Base-by-base conservation (phyloP, 768 basidiomycete species). In the Multifurca ochricompacta region DNA sequence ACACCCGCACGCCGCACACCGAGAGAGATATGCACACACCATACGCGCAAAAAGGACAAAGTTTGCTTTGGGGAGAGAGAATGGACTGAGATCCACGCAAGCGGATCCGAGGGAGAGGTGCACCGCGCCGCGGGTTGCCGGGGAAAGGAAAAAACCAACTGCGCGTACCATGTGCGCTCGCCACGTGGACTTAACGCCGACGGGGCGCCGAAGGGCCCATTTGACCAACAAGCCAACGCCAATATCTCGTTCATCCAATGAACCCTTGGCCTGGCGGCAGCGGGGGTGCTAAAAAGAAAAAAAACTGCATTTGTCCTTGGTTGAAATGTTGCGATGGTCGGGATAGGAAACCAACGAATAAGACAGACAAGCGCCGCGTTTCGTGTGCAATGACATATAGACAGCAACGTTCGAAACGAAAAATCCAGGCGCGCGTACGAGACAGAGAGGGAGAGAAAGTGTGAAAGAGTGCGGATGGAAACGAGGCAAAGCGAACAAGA, bases 181-280 rank as follows among this genome's bases (percentile, higher is more conserved):
- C 50, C 41, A 50, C 41, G 50, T 51, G 50, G 32, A 34, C 37
- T 23, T 51, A 51, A 51, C 34, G 31, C 41, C 50, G 50, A 51
- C 27, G 6, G 23, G 18, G 36, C 41, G 25, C 41, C 41, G 41
- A 42, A 4, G 41, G 41, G n/a, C n/a, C n/a, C n/a, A n/a, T n/a
- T n/a, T n/a, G n/a, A n/a, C n/a, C n/a, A n/a, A n/a, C n/a, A n/a
- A n/a, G n/a, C n/a, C n/a, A n/a, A n/a, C n/a, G n/a, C n/a, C n/a
- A n/a, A n/a, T n/a, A n/a, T n/a, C n/a, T n/a, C n/a, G n/a, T n/a
- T n/a, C n/a, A n/a, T n/a, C n/a, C n/a, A n/a, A n/a, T n/a, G n/a
- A n/a, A n/a, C n/a, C n/a, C n/a, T n/a, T n/a, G n/a, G n/a, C n/a
- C n/a, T n/a, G n/a, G n/a, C n/a, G n/a, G n/a, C n/a, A n/a, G n/a